Percentiles rank a stretch among this genome's conserved stretches.
Evolutionary conservation across 83 land plant species (phyloP).

Genomic region (Isoetes engelmannii): DNA sequence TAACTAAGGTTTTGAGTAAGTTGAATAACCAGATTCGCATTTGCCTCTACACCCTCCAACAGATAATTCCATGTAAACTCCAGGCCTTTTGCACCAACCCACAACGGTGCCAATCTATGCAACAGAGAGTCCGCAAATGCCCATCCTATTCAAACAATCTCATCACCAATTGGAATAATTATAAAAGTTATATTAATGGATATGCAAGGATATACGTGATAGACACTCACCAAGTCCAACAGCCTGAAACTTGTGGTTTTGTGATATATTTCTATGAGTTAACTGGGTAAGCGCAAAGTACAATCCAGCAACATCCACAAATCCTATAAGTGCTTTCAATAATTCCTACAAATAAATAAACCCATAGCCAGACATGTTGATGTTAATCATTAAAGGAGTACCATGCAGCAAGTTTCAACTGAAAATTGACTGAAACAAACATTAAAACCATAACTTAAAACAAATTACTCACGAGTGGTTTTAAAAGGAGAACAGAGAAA

Average conservation of each 20-base stretch:
- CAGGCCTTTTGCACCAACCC: conserved; percentile 94
- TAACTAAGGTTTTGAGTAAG: too few species aligned
- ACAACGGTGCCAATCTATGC: conserved; percentile 86
- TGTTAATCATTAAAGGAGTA: too few species aligned
- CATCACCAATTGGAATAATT: background rate
- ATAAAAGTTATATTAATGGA: background rate
- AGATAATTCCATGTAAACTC: conserved; percentile 97
- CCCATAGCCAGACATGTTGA: too few species aligned
- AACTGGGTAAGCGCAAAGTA: conserved; percentile 93
- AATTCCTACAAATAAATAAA: conserved; percentile 52
- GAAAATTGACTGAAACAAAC: too few species aligned
- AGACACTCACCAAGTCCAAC: conserved; percentile 81
- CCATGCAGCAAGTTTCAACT: too few species aligned
- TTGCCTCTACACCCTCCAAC: conserved; percentile 87
- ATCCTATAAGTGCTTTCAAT: conserved; percentile 79
- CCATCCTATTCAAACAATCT: conserved; percentile 56
- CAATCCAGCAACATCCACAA: conserved; percentile 89
- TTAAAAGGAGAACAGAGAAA: background rate
- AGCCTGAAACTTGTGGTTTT: conserved; percentile 96
- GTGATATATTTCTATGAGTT: conserved; percentile 90
- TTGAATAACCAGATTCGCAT: conserved; percentile 76
- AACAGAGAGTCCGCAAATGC: conserved; percentile 96
- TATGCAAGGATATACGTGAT: background rate
- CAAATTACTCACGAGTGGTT: background rate
- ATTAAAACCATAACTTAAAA: background rate